Conservation (phyloP, 306 rosid species). For the Vachellia collinsii region DNA sequence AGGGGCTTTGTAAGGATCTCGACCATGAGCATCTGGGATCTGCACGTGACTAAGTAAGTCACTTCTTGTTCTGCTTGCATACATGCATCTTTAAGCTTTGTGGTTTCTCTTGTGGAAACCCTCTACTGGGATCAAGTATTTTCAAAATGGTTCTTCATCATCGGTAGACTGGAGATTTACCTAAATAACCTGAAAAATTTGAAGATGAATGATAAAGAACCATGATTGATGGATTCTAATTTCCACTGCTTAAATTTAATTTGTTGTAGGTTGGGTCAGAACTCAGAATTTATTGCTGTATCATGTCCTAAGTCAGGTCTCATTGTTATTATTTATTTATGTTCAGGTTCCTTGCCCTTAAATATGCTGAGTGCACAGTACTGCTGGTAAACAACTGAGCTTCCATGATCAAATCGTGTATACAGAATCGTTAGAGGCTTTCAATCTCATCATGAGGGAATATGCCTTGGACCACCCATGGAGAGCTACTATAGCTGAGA, state of each 20-base stretch:
- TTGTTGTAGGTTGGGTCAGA: neutral
- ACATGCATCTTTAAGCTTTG: neutral
- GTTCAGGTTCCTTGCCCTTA: conserved; percentile 83
- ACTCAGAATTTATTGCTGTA: neutral
- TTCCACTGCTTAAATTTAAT: conserved; percentile 7
- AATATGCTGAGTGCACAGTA: too few relatives aligned
- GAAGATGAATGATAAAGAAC: neutral
- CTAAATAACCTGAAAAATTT: neutral
- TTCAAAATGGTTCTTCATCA: conserved; percentile 2
- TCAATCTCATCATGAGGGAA: too few relatives aligned
- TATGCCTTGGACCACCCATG: too few relatives aligned
- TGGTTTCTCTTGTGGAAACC: conserved; percentile 9
- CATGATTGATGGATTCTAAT: conserved; percentile 21
- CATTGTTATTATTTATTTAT: conserved; percentile 21
- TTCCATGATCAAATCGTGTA: too few relatives aligned
- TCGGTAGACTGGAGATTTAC: neutral
- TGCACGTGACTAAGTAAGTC: conserved; percentile 72
- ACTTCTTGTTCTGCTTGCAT: conserved; percentile 22
- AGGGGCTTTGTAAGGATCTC: conserved; percentile 79
- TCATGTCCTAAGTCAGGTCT: conserved; percentile 10
- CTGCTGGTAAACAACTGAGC: too few relatives aligned
- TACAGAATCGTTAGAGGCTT: too few relatives aligned
- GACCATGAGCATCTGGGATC: conserved; percentile 74
- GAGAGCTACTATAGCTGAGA: too few relatives aligned
- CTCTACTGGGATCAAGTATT: conserved; percentile 1